These are phyloP conservation scores for Mesostigma viride DNA, from an alignment of 139 green algal species.

Conservation along the genomic window DNA sequence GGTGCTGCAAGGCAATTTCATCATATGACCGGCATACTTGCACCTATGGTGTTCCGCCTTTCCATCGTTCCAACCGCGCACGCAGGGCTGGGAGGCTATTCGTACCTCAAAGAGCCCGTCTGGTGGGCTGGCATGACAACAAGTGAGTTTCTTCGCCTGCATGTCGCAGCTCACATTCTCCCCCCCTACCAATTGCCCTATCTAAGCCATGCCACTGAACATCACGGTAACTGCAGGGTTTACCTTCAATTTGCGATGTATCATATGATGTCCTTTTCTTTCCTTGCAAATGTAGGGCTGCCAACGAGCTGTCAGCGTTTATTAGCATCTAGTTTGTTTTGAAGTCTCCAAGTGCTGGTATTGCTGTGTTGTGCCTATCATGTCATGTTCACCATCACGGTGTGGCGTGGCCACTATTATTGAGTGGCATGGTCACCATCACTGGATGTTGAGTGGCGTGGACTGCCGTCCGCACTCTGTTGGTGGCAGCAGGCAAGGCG, in stretches of 20 bases:
- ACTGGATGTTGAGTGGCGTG: no score
- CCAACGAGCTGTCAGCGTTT: neutral
- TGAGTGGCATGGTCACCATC: neutral
- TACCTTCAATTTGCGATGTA: neutral
- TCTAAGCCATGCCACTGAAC: neutral
- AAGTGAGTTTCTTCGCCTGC: slow-evolving; percentile 31
- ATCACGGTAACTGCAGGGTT: neutral
- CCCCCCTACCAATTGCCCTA: neutral
- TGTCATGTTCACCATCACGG: neutral
- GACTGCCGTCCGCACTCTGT: no score
- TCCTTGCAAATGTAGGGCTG: neutral
- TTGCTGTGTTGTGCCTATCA: neutral
- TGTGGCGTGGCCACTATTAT: neutral
- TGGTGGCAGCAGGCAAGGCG: no score
- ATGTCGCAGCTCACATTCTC: neutral
- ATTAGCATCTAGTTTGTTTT: neutral
- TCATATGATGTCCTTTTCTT: neutral
- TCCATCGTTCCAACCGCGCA: neutral
- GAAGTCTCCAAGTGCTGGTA: no score
- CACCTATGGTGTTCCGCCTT: neutral
- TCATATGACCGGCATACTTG: neutral
- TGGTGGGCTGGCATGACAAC: slow-evolving; percentile 89
- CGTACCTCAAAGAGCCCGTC: slow-evolving; percentile 81
- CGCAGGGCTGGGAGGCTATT: slow-evolving; percentile 82
- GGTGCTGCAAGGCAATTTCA: neutral